phyloP scores from a whole-genome alignment of 805 yeast genomes.

The Teunomyces lycoperdinae region DNA sequence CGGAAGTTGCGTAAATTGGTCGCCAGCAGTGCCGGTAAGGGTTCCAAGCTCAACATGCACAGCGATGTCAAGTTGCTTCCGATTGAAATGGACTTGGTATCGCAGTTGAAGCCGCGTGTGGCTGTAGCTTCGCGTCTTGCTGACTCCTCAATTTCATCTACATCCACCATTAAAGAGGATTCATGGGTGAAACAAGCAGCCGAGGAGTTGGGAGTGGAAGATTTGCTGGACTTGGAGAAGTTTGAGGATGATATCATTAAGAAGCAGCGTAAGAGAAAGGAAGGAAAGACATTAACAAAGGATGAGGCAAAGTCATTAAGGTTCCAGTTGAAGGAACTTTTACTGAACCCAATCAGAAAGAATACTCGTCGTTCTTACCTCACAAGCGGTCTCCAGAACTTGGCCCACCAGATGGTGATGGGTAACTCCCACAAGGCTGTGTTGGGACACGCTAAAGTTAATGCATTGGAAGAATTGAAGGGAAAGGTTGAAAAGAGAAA shows the following conservation, averaged over 20 bases:
- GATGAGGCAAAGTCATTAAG: conserved; percentile 46
- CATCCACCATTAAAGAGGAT: conserved; percentile 63
- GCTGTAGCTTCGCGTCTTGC: conserved; percentile 70
- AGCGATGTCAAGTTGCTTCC: conserved; percentile 67
- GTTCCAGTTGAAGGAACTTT: conserved; percentile 50
- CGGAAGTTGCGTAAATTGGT: conserved; percentile 65
- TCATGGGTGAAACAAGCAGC: conserved; percentile 90
- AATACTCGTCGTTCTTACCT: conserved; percentile 68
- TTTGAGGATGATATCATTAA: conserved; percentile 64
- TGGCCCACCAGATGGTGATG: conserved; percentile 72
- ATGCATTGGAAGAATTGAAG: conserved; percentile 63
- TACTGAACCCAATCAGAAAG: conserved; percentile 56
- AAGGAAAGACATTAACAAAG: conserved; percentile 41
- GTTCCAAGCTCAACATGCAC: conserved; percentile 29
- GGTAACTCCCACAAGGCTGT: conserved; percentile 59
- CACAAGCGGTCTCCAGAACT: conserved; percentile 73
- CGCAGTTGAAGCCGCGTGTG: conserved; percentile 68
- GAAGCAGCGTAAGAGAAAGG: conserved; percentile 56
- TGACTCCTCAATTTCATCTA: conserved; percentile 60
- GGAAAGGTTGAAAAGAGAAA: conserved; percentile 6
- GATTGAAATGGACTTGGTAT: conserved; percentile 69
- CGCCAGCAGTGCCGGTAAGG: conserved; percentile 24
- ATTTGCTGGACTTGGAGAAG: conserved; percentile 57
- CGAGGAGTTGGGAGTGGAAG: conserved; percentile 83
- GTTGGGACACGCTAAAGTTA: conserved; percentile 64